Evolutionary conservation across 768 basidiomycete genomes (phyloP), one percentile per base, ranked within the genome.

Genomic region (Filobasidium floriforme): DNA sequence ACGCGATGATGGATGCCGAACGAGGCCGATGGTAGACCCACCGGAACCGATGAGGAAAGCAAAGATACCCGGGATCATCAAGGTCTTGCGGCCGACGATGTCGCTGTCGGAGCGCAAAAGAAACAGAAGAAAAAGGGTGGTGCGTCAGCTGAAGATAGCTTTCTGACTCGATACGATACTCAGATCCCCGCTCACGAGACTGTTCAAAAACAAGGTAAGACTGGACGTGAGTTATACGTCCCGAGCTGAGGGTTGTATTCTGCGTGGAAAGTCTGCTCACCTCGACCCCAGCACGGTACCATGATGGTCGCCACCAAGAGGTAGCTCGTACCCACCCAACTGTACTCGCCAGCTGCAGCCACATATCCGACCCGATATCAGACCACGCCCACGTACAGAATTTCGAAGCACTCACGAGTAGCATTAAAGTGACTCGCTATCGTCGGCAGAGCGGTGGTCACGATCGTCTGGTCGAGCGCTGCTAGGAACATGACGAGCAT

Each of bases 311-410:
- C 71, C 1, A 67, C 67, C 10, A 77, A 69, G 5, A 77, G 70
- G 65, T 77, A 77, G 1, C 71, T 70, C 6, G 74, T 76, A 6
- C 73, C 76, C 41, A 77, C 69, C 76, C 76, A 77, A 19, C 68
- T 68, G 60, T 75, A 77, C 26, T 63, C 62, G 9, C 54, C 54
- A 28, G 62, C 62, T 68, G 51, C 2, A 2, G 22, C 2, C 3
- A 14, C 15, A 49, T 28, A 26, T 28, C 19, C 7, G 26, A 26
- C 14, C 3, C 4, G 59, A 28, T 22, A 11, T 59, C 37, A 62
- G 41, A 3, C 2, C 41, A 62, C 22, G n/a, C n/a, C n/a, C n/a
- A n/a, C n/a, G n/a, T n/a, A n/a, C n/a, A n/a, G n/a, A n/a, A n/a
- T n/a, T n/a, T n/a, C n/a, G n/a, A n/a, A n/a, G n/a, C 19, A 65